Evolutionary conservation across 2,329 filamentous ascomycete species (phyloP).

Genomic region (Aspergillus pseudoterreus): DNA sequence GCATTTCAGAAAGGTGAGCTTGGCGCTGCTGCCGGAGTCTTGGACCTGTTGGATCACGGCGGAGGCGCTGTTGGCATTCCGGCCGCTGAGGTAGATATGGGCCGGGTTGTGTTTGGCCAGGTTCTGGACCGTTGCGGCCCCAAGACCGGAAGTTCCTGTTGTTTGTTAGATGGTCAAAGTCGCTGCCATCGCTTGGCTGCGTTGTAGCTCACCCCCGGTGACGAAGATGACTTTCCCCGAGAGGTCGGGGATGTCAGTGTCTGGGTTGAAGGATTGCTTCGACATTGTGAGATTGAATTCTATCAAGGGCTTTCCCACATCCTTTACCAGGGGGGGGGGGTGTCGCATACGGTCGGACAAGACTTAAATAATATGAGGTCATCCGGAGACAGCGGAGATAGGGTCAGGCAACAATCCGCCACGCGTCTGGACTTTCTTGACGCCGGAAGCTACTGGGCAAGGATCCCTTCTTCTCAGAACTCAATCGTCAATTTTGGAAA

Average conservation of each 20-base stretch:
- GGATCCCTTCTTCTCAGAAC: too few relatives aligned
- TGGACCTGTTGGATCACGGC: slow-evolving; percentile 37
- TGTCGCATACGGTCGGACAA: too few relatives aligned
- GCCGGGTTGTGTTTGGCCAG: slow-evolving; percentile 40
- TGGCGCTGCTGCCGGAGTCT: slow-evolving; percentile 17
- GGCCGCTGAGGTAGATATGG: slow-evolving; percentile 32
- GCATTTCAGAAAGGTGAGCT: slow-evolving; percentile 38
- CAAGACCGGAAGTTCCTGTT: slow-evolving; percentile 39
- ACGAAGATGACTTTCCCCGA: slow-evolving; percentile 46
- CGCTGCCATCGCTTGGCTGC: neutral
- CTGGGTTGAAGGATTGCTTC: slow-evolving; percentile 24
- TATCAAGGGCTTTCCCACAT: too few relatives aligned
- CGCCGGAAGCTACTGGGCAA: neutral
- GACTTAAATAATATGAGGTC: too few relatives aligned
- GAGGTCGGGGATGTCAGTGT: slow-evolving; percentile 36
- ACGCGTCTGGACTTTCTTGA: neutral
- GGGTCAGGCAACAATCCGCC: neutral
- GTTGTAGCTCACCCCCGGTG: slow-evolving; percentile 39
- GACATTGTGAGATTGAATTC: neutral
- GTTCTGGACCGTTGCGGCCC: slow-evolving; percentile 35
- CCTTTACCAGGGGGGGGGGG: too few relatives aligned
- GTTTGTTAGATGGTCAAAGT: neutral
- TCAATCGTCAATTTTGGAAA: neutral
- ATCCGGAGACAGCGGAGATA: neutral
- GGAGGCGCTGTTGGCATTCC: slow-evolving; percentile 31